A percentile compares a stretch with the other conserved stretches of the same genome.
Evolutionary conservation across 805 yeast genomes (phyloP).

Genomic region (Lipomyces sp.): DNA sequence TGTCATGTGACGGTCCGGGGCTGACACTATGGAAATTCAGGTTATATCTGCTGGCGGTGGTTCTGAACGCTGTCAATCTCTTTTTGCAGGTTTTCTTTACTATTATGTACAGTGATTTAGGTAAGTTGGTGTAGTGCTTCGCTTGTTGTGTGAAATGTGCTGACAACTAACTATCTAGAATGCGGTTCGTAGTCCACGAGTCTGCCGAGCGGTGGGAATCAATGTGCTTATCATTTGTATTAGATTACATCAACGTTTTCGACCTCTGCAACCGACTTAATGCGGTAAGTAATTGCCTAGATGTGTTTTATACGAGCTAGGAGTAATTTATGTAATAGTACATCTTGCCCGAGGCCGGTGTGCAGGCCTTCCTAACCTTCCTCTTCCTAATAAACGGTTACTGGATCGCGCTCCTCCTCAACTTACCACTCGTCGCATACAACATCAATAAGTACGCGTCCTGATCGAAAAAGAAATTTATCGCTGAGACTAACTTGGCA

Average conservation of each 20-base stretch:
- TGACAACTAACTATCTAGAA: slow-evolving; percentile 26
- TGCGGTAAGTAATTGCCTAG: slow-evolving; percentile 45
- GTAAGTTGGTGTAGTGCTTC: slow-evolving; percentile 37
- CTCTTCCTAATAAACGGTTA: slow-evolving; percentile 83
- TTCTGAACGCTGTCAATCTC: slow-evolving; percentile 83
- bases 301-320: background rate
- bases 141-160: background rate
- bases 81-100: slow-evolving; percentile 94
- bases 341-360: slow-evolving; percentile 85
- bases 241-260: slow-evolving; percentile 96
- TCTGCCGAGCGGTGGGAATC: background rate
- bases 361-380: slow-evolving; percentile 72
- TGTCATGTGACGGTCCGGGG: background rate
- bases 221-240: background rate
- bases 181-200: slow-evolving; percentile 32
- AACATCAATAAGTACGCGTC: slow-evolving; percentile 66
- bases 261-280: slow-evolving; percentile 93
- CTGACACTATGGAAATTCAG: slow-evolving; percentile 28
- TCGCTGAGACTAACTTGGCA: background rate
- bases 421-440: slow-evolving; percentile 81
- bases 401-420: slow-evolving; percentile 86
- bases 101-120: slow-evolving; percentile 92
- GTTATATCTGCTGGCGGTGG: slow-evolving; percentile 59
- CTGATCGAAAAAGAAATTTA: no score
- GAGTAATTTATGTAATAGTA: slow-evolving; percentile 48